These are phyloP conservation scores for Pelargonium citronellum DNA, from an alignment of 441 rosid genomes.

Conservation along the genomic window DNA sequence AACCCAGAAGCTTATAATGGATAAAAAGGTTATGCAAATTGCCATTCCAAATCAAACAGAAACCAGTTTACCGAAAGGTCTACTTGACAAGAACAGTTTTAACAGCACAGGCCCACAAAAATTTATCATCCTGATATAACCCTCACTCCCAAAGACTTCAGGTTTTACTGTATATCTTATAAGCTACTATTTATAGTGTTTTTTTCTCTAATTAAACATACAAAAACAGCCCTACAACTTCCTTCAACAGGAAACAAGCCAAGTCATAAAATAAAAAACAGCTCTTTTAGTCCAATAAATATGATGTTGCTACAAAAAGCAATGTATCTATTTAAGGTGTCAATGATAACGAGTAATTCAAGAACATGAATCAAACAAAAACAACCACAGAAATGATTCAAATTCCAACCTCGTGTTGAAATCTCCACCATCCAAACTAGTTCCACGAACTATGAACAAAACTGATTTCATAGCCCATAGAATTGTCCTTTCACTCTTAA, in stretches of 20 bases:
- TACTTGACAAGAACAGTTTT: conserved; percentile 54
- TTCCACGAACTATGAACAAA: conserved; percentile 1
- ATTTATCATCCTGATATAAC: conserved; percentile 15
- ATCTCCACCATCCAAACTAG: not conserved
- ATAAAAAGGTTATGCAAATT: conserved; percentile 28
- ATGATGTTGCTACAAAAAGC: not conserved
- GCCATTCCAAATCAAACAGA: conserved; percentile 33
- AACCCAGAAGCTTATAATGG: conserved; percentile 35
- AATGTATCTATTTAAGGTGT: not conserved
- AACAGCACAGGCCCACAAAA: conserved; percentile 47
- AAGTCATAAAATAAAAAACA: not conserved
- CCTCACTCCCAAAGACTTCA: conserved; percentile 10
- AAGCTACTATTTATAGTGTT: conserved; percentile 24
- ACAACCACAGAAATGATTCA: not conserved
- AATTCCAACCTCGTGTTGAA: not conserved
- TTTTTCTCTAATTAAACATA: conserved; percentile 23
- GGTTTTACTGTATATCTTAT: conserved; percentile 23
- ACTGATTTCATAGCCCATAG: not conserved
- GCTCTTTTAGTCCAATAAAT: not conserved
- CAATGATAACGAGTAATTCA: not conserved
- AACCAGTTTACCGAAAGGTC: conserved; percentile 37
- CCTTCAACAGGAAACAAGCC: conserved; percentile 14
- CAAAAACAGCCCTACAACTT: conserved; percentile 17
- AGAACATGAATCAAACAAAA: not conserved
- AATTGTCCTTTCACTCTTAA: too few species aligned